These are phyloP conservation scores for Aspergillus nidulans DNA, from an alignment of 495 filamentous ascomycete genomes.

Conservation along the genomic window DNA sequence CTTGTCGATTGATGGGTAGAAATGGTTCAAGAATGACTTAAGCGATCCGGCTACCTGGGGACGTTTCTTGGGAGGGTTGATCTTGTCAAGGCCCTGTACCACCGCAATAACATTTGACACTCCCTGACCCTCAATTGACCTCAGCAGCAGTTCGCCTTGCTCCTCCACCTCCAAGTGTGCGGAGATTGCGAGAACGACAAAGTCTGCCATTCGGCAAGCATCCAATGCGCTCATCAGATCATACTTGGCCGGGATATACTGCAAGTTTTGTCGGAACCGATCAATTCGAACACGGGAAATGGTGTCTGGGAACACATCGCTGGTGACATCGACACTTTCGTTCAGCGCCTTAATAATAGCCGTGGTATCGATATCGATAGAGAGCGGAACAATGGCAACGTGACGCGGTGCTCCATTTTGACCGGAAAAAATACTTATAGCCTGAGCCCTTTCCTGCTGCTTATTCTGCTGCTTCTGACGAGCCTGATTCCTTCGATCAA, in stretches of 20 bases:
- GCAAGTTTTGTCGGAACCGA: conserved; percentile 85
- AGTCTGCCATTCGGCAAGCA: conserved; percentile 84
- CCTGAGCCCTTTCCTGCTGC: conserved; percentile 70
- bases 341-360: conserved; percentile 68
- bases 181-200: conserved; percentile 78
- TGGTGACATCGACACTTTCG: conserved; percentile 69
- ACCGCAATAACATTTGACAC: conserved; percentile 78
- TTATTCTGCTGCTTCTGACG: conserved; percentile 80
- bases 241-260: conserved; percentile 69
- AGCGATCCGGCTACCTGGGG: conserved; percentile 72
- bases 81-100: conserved; percentile 70
- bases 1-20: conserved; percentile 85
- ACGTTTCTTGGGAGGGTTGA: conserved; percentile 74
- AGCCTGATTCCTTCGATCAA: conserved; percentile 89
- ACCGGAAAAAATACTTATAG: conserved; percentile 74
- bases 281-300: conserved; percentile 66
- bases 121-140: conserved; percentile 87
- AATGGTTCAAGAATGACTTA: conserved; percentile 86
- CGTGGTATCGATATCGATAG: conserved; percentile 60
- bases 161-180: conserved; percentile 77
- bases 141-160: conserved; percentile 73
- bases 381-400: conserved; percentile 86
- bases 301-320: conserved; percentile 57
- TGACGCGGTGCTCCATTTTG: conserved; percentile 82
- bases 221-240: conserved; percentile 74